A percentile compares a stretch with the other conserved stretches of the same genome.
Conservation (phyloP, 2,329 filamentous ascomycete genomes). For the Aspergillus phoenicis region DNA sequence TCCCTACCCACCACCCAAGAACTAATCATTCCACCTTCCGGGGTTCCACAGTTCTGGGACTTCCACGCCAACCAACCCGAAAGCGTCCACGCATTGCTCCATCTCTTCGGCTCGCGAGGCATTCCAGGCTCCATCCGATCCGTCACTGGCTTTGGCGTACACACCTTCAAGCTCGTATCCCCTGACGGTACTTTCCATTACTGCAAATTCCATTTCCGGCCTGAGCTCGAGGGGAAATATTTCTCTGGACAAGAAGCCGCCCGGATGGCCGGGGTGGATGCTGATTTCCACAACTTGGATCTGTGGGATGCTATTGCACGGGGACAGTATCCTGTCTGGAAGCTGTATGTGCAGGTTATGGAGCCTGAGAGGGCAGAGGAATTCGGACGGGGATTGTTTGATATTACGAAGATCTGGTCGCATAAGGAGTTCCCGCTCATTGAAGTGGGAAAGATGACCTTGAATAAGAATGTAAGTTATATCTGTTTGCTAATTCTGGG, state of each 20-base stretch:
- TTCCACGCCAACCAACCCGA: slow-evolving; percentile 61
- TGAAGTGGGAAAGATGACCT: slow-evolving; percentile 53
- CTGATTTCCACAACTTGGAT: slow-evolving; percentile 62
- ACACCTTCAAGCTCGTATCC: slow-evolving; percentile 35
- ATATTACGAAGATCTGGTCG: slow-evolving; percentile 60
- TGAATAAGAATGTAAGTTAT: slow-evolving; percentile 52
- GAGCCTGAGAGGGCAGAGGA: slow-evolving; percentile 53
- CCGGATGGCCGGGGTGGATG: slow-evolving; percentile 55
- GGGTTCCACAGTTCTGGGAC: slow-evolving; percentile 58
- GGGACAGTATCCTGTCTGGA: slow-evolving; percentile 62
- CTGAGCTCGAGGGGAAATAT: slow-evolving; percentile 56
- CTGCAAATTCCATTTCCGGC: slow-evolving; percentile 62
- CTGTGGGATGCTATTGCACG: slow-evolving; percentile 62
- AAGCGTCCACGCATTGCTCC: slow-evolving; percentile 62
- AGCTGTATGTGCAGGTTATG: slow-evolving; percentile 58
- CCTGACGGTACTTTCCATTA: slow-evolving; percentile 58
- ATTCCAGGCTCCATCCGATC: slow-evolving; percentile 44
- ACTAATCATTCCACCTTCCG: too few relatives aligned
- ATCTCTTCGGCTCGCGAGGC: slow-evolving; percentile 63
- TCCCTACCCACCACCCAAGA: not conserved
- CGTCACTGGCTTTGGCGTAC: slow-evolving; percentile 57
- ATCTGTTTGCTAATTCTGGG: not conserved
- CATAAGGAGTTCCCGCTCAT: slow-evolving; percentile 53
- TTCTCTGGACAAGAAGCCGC: slow-evolving; percentile 55
- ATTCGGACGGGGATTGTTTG: slow-evolving; percentile 56